phyloP scores from a whole-genome alignment of 2,329 filamentous ascomycete genomes.

The Stagonosporopsis cucurbitacearum region DNA sequence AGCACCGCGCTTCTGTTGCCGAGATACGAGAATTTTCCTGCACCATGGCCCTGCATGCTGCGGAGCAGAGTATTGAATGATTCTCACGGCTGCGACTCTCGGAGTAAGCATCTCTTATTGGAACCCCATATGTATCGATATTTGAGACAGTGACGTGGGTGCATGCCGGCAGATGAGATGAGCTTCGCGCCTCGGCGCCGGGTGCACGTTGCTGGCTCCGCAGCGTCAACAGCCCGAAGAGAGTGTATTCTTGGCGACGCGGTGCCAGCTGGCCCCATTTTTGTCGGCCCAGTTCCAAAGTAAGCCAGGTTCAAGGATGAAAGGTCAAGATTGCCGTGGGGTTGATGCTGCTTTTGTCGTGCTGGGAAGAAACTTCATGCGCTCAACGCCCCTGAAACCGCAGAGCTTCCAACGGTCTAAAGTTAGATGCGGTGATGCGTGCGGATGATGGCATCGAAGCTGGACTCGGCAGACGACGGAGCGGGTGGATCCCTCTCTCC shows the following conservation, averaged over 20 bases:
- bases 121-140: conserved; percentile 3
- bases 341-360: conserved; percentile 15
- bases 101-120: conserved; percentile 6
- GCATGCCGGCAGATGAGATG: conserved; percentile 15
- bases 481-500: conserved; percentile 9
- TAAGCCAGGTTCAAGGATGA: neutral
- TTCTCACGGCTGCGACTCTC: neutral
- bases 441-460: conserved; percentile 13
- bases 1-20: conserved; percentile 8
- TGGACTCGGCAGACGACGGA: neutral
- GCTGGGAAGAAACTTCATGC: conserved; percentile 13
- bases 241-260: conserved; percentile 2
- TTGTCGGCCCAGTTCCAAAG: conserved; percentile 8
- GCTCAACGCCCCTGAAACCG: conserved; percentile 15
- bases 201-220: conserved; percentile 18
- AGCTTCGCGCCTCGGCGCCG: conserved; percentile 19
- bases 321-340: conserved; percentile 15
- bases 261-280: neutral
- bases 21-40: conserved; percentile 18
- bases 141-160: conserved; percentile 13
- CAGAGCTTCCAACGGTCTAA: conserved; percentile 5
- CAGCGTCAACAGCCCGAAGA: conserved; percentile 4
- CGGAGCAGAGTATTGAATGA: conserved; percentile 13
- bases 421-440: conserved; percentile 16
- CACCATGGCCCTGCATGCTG: conserved; percentile 1